phyloP scores from a whole-genome alignment of 257 asterid species.

The Catharanthus roseus region DNA sequence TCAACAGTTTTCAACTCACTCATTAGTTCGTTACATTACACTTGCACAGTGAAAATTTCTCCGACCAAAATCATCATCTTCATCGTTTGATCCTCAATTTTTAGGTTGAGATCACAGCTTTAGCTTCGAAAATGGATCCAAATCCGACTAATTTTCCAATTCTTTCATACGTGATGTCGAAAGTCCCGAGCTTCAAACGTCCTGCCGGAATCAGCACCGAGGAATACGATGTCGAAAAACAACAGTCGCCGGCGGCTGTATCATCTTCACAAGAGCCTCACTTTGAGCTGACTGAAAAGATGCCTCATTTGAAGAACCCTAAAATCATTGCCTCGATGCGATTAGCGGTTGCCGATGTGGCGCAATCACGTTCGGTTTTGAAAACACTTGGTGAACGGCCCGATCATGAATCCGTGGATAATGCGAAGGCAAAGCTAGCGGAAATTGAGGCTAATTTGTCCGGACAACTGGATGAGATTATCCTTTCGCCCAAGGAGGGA shows the following conservation, averaged over 20 bases:
- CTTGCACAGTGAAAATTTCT: neutral
- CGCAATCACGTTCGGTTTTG: conserved; percentile 68
- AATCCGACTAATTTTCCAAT: conserved; percentile 73
- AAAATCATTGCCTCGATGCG: conserved; percentile 65
- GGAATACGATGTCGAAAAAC: conserved; percentile 72
- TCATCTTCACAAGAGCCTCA: conserved; percentile 47
- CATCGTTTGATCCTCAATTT: neutral
- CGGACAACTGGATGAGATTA: conserved; percentile 32
- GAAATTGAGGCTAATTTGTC: conserved; percentile 48
- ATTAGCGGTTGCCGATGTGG: conserved; percentile 64
- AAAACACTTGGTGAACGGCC: conserved; percentile 69
- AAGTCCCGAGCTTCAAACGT: conserved; percentile 61
- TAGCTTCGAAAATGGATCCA: conserved; percentile 60
- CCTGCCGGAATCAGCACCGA: conserved; percentile 22
- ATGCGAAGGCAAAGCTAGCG: conserved; percentile 49
- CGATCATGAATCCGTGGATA: conserved; percentile 84
- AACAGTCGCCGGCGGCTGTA: conserved; percentile 25
- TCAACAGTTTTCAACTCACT: neutral
- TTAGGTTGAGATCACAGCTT: neutral
- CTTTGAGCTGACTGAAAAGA: conserved; percentile 72
- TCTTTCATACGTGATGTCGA: conserved; percentile 77
- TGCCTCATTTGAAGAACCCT: conserved; percentile 83
- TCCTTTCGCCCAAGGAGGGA: conserved; percentile 23
- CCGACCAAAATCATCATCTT: neutral
- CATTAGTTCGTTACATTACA: neutral